Conservation (phyloP, 177 flowering plant genomes). For the Tripterygium wilfordii region DNA sequence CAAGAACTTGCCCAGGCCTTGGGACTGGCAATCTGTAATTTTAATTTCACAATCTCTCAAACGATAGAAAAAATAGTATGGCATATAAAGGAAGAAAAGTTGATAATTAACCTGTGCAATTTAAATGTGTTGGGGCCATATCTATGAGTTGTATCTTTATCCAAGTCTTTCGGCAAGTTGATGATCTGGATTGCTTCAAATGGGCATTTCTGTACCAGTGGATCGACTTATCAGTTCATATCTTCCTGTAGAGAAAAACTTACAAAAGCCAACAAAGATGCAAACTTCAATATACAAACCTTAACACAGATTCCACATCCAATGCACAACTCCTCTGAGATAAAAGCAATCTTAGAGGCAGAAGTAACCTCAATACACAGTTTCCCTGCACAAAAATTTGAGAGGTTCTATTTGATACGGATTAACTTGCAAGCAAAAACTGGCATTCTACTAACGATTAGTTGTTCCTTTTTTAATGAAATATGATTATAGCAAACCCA, state of each 20-base stretch:
- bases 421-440: not conserved
- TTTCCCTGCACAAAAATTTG: constrained; percentile 59
- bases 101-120: constrained; percentile 67
- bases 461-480: no score
- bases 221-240: no score
- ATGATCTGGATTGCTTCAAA: constrained; percentile 95
- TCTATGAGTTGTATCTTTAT: constrained; percentile 95
- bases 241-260: no score
- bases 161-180: constrained; percentile 92
- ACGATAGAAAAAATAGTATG: no score
- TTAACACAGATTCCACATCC: constrained; percentile 99
- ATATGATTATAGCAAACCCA: no score
- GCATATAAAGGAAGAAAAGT: not conserved
- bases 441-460: no score
- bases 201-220: constrained; percentile 80
- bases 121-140: constrained; percentile 97
- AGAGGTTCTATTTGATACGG: not conserved
- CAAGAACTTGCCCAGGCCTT: constrained; percentile 98
- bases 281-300: constrained; percentile 48
- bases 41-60: no score
- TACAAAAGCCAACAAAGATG: no score
- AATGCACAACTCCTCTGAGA: constrained; percentile 94
- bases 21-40: constrained; percentile 87
- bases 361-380: constrained; percentile 86
- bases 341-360: constrained; percentile 73